These are phyloP conservation scores for Asterochloris sp. DNA, from an alignment of 139 green algal species.

Conservation along the genomic window DNA sequence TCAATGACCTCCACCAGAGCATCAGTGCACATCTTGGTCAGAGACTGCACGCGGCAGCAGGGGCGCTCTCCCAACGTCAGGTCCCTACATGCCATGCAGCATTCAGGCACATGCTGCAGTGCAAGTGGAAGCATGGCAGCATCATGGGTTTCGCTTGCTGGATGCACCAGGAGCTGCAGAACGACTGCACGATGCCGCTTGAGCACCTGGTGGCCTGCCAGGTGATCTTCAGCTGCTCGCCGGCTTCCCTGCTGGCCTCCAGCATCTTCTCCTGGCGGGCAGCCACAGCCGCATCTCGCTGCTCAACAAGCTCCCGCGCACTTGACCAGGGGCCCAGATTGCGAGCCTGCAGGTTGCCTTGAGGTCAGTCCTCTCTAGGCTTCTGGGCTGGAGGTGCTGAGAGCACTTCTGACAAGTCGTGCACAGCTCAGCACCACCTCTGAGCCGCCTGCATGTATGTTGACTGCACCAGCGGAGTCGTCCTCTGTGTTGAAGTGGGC, in stretches of 20 bases:
- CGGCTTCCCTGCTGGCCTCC: not conserved
- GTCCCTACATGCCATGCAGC: constrained; percentile 46
- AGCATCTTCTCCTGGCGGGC: constrained; percentile 43
- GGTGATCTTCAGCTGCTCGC: not conserved
- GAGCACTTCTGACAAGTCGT: not conserved
- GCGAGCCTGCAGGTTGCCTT: constrained; percentile 38
- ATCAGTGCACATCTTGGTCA: constrained; percentile 39
- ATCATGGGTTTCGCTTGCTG: too few species aligned
- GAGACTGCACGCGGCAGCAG: not conserved
- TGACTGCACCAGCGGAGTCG: constrained; percentile 11
- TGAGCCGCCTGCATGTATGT: constrained; percentile 40
- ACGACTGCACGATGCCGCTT: not conserved
- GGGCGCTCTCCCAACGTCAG: constrained; percentile 24
- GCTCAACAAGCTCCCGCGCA: constrained; percentile 60
- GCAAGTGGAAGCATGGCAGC: not conserved
- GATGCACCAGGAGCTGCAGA: too few species aligned
- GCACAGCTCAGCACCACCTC: constrained; percentile 13
- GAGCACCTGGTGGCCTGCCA: not conserved
- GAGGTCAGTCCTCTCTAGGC: not conserved
- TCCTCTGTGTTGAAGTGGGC: constrained; percentile 42
- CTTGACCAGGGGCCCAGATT: constrained; percentile 59
- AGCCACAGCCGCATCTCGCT: constrained; percentile 39
- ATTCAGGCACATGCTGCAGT: not conserved
- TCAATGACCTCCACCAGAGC: constrained; percentile 55
- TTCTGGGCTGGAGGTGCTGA: not conserved